Evolutionary conservation across 2,329 filamentous ascomycete genomes (phyloP).

Genomic region (Colletotrichum falcatum): DNA sequence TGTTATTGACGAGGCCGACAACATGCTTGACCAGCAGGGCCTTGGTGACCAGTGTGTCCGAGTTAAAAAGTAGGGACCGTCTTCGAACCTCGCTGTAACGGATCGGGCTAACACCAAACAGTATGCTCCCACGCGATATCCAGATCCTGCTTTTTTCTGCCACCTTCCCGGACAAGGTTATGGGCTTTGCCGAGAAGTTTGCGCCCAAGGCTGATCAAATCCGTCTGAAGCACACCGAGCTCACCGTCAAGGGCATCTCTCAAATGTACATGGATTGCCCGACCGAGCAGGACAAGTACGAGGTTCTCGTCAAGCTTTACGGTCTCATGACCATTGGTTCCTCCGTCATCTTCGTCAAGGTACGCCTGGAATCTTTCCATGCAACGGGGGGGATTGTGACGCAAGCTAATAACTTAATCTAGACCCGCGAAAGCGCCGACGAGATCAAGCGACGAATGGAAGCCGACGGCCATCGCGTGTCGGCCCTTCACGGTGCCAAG

Average conservation of each 20-base stretch:
- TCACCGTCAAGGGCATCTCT: conserved; percentile 96
- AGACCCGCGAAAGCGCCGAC: conserved; percentile 87
- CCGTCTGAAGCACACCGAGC: conserved; percentile 87
- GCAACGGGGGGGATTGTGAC: neutral
- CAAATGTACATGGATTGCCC: conserved; percentile 98
- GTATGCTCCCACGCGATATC: conserved; percentile 77
- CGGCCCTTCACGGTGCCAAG: conserved; percentile 87
- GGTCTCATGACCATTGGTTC: conserved; percentile 96
- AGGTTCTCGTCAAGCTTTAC: conserved; percentile 90
- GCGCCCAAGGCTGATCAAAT: conserved; percentile 89
- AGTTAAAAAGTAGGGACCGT: conserved; percentile 77
- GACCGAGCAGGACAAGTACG: conserved; percentile 85
- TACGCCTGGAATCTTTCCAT: conserved; percentile 53
- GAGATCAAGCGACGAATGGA: conserved; percentile 90
- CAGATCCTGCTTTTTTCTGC: conserved; percentile 97
- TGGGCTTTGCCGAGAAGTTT: conserved; percentile 85
- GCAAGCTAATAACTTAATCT: conserved; percentile 21
- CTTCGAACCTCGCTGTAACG: neutral
- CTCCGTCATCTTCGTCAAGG: conserved; percentile 97
- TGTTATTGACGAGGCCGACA: conserved; percentile 96
- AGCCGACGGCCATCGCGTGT: conserved; percentile 90
- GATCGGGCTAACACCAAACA: conserved; percentile 55
- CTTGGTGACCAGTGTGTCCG: conserved; percentile 94
- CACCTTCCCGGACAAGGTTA: conserved; percentile 88
- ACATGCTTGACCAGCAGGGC: conserved; percentile 97